Evolutionary conservation across 2,329 filamentous ascomycete genomes (phyloP).

Genomic region (Cytospora mali): DNA sequence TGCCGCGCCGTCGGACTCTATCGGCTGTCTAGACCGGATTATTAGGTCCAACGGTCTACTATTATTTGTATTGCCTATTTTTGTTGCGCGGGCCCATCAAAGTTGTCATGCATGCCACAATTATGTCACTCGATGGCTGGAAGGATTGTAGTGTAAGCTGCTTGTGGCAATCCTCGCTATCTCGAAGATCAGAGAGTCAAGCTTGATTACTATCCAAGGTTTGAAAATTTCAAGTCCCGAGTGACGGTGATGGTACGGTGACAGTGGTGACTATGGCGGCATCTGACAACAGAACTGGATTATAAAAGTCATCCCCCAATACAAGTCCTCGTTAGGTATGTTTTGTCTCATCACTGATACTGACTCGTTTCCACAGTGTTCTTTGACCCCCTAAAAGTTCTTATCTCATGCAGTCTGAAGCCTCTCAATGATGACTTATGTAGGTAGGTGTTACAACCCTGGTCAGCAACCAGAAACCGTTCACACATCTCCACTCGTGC

Average conservation of each 20-base stretch:
- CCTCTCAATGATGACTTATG: not conserved
- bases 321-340: not conserved
- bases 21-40: slow-evolving; percentile 22
- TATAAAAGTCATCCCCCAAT: not conserved
- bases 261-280: not conserved
- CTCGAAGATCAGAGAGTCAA: not conserved
- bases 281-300: not conserved
- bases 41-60: not conserved
- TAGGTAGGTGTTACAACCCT: not conserved
- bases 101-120: not conserved
- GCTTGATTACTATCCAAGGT: not conserved
- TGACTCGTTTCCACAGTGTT: not conserved
- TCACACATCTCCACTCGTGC: slow-evolving; percentile 21
- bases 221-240: not conserved
- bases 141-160: not conserved
- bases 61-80: not conserved
- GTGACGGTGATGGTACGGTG: not conserved
- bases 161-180: not conserved
- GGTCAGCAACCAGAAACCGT: slow-evolving; percentile 4
- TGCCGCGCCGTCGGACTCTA: slow-evolving; percentile 20
- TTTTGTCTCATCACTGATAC: no score
- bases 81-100: not conserved
- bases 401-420: not conserved
- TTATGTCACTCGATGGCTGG: not conserved
- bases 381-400: not conserved